Evolutionary conservation across 257 asterid species (phyloP).

Genomic region (Petunia secreta): DNA sequence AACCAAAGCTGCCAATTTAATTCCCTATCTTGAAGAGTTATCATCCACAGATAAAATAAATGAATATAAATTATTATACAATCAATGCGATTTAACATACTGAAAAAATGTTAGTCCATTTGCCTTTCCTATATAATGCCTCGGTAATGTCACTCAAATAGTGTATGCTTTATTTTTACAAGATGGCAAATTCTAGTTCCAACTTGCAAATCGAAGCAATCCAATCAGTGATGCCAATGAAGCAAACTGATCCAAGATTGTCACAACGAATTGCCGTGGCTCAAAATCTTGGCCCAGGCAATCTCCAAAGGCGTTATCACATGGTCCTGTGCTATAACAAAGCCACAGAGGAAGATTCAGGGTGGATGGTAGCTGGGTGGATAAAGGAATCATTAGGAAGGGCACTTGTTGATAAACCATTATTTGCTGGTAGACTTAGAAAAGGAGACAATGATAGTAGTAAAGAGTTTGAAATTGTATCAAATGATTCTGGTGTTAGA

Average conservation of each 20-base stretch:
- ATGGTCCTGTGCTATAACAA: constrained; percentile 51
- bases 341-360: constrained; percentile 45
- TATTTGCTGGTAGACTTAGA: constrained; percentile 67
- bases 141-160: neutral
- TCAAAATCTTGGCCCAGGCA: constrained; percentile 23
- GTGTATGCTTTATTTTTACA: neutral
- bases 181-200: constrained; percentile 35
- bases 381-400: constrained; percentile 61
- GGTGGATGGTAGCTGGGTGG: constrained; percentile 58
- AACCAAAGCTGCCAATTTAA: too few relatives aligned
- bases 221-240: constrained; percentile 57
- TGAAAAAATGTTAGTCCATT: too few relatives aligned
- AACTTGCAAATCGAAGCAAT: constrained; percentile 47
- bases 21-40: too few relatives aligned
- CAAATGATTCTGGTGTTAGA: constrained; percentile 64
- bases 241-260: constrained; percentile 56
- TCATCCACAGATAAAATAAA: too few relatives aligned
- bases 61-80: too few relatives aligned
- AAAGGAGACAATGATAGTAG: constrained; percentile 2
- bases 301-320: constrained; percentile 44
- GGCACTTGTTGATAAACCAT: constrained; percentile 54
- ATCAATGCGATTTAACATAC: too few relatives aligned
- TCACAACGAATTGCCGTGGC: constrained; percentile 30
- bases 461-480: constrained; percentile 45
- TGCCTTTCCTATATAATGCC: constrained; percentile 16